Evolutionary conservation across 305 asterid genomes (phyloP).

Genomic region (Fraxinus angustifolia): DNA sequence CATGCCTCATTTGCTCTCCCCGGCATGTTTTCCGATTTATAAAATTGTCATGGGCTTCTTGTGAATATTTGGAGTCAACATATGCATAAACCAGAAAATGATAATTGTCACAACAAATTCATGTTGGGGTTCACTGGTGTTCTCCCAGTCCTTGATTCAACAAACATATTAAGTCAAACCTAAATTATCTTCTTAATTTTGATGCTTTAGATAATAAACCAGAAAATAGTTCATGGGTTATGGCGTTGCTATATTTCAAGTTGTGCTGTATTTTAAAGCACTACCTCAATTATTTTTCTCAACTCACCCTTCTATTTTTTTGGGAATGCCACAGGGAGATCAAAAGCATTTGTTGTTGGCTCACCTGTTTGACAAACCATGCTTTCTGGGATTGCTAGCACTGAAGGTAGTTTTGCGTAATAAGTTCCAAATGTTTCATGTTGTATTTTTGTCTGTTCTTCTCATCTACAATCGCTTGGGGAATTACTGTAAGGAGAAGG

Average conservation of each 20-base stretch:
- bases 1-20: slow-evolving; percentile 11
- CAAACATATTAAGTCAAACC: slow-evolving; percentile 1
- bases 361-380: slow-evolving; percentile 94
- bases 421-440: neutral
- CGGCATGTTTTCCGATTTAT: neutral
- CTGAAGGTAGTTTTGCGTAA: slow-evolving; percentile 52
- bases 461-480: neutral
- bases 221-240: neutral
- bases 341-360: slow-evolving; percentile 69
- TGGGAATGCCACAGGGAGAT: slow-evolving; percentile 56
- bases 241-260: neutral
- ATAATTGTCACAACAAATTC: neutral
- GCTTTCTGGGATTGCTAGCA: slow-evolving; percentile 89
- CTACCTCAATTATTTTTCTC: neutral
- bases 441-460: neutral
- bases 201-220: neutral
- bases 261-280: neutral
- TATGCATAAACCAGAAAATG: neutral
- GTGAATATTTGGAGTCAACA: neutral
- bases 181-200: neutral
- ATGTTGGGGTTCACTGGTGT: neutral
- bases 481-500: neutral
- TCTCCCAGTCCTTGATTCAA: neutral
- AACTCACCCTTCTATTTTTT: slow-evolving; percentile 9
- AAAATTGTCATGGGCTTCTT: neutral